phyloP scores from a whole-genome alignment of 305 asterid species.

The Fraxinus sp. region DNA sequence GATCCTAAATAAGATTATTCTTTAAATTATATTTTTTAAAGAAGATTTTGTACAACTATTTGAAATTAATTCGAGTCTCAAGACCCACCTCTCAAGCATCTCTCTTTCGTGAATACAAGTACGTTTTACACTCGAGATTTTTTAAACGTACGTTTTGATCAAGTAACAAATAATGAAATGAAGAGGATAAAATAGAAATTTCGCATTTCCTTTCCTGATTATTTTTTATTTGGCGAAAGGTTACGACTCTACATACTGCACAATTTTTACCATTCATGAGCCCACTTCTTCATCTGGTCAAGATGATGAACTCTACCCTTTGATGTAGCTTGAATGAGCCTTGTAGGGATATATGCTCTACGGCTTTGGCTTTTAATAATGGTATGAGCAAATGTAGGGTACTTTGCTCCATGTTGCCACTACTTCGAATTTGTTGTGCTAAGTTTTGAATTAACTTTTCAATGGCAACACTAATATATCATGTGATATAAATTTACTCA shows the following conservation, averaged over 20 bases:
- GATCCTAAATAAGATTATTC: too few species aligned
- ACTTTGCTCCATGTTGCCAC: neutral
- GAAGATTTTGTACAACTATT: neutral
- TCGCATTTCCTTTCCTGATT: neutral
- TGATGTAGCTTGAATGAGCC: neutral
- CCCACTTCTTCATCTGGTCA: neutral
- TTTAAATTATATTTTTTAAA: too few species aligned
- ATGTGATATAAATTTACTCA: too few species aligned
- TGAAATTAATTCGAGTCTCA: neutral
- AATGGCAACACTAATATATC: neutral
- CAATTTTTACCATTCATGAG: neutral
- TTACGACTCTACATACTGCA: neutral
- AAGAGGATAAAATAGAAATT: neutral
- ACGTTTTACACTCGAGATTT: neutral
- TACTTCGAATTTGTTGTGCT: neutral
- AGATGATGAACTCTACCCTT: too few species aligned
- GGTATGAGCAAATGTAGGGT: neutral
- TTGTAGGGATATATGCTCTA: too few species aligned
- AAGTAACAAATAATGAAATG: neutral
- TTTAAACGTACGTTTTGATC: too few species aligned
- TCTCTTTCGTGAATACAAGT: neutral
- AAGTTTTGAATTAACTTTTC: neutral
- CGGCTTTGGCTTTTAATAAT: neutral
- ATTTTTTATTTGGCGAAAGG: too few species aligned
- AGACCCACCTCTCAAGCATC: neutral